Evolutionary conservation across 345 rosid species (phyloP).

Genomic region (Hibiscus trionum): DNA sequence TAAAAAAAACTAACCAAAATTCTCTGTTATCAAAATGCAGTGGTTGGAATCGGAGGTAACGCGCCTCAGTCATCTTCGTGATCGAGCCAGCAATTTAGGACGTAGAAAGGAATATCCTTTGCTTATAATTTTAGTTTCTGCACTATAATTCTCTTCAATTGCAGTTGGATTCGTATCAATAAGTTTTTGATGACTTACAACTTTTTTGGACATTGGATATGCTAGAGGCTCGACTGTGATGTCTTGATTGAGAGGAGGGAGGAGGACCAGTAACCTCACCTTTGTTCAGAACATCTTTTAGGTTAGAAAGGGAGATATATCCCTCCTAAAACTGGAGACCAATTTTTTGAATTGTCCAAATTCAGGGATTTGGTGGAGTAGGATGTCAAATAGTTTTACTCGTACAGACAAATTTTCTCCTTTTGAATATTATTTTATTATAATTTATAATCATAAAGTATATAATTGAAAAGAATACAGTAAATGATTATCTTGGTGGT

Average conservation of each 20-base stretch:
- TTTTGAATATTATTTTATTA: background rate
- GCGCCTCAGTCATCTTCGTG: constrained; percentile 88
- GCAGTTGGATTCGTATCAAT: background rate
- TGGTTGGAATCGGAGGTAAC: constrained; percentile 77
- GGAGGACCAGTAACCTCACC: background rate
- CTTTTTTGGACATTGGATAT: background rate
- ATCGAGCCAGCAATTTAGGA: constrained; percentile 97
- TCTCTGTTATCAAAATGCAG: constrained; percentile 40
- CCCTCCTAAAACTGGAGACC: background rate
- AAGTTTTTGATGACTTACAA: background rate
- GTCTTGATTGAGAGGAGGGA: background rate
- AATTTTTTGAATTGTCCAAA: background rate
- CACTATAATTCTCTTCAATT: background rate
- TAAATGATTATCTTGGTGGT: background rate
- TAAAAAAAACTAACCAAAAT: background rate
- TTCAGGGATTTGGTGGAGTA: background rate
- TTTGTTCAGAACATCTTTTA: background rate
- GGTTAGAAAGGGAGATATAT: background rate
- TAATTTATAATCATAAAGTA: background rate
- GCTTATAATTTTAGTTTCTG: constrained; percentile 1
- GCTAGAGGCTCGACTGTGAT: background rate
- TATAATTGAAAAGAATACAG: background rate
- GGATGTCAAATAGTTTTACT: background rate
- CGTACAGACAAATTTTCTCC: background rate
- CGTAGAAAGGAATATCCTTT: constrained; percentile 98